These are phyloP conservation scores for Acer negundo DNA, from an alignment of 345 rosid species.

Conservation along the genomic window DNA sequence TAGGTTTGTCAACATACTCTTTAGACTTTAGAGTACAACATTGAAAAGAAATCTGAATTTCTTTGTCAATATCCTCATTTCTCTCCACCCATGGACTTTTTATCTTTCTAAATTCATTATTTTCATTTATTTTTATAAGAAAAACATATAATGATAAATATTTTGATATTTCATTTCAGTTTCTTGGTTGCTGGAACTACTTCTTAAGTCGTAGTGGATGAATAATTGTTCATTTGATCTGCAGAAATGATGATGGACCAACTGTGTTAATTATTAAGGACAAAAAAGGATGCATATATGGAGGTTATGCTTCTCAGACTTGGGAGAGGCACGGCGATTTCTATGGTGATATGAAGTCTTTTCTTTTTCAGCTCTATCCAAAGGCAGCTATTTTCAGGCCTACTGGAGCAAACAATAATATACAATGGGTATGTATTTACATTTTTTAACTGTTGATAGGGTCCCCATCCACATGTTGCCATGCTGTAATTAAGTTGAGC, in stretches of 20 bases:
- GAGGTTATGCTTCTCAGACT: slow-evolving; percentile 93
- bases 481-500: not conserved
- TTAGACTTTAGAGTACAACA: too few species aligned
- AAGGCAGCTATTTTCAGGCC: slow-evolving; percentile 71
- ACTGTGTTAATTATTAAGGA: slow-evolving; percentile 76
- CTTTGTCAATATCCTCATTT: too few species aligned
- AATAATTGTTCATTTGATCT: slow-evolving; percentile 36
- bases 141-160: not conserved
- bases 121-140: slow-evolving; percentile 6
- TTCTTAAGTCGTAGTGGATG: slow-evolving; percentile 23
- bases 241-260: slow-evolving; percentile 68
- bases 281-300: slow-evolving; percentile 72
- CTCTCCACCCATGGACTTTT: not conserved
- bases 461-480: not conserved
- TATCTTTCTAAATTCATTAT: not conserved
- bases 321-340: slow-evolving; percentile 86
- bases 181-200: slow-evolving; percentile 23
- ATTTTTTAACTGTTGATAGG: not conserved
- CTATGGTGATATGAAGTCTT: slow-evolving; percentile 93
- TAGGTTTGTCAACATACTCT: too few species aligned
- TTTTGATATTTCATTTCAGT: slow-evolving; percentile 12
- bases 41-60: too few species aligned
- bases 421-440: slow-evolving; percentile 79
- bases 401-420: slow-evolving; percentile 77
- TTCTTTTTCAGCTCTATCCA: slow-evolving; percentile 82